Evolutionary conservation across 768 basidiomycete genomes (phyloP).

Genomic region (Mycena albidolilacea): DNA sequence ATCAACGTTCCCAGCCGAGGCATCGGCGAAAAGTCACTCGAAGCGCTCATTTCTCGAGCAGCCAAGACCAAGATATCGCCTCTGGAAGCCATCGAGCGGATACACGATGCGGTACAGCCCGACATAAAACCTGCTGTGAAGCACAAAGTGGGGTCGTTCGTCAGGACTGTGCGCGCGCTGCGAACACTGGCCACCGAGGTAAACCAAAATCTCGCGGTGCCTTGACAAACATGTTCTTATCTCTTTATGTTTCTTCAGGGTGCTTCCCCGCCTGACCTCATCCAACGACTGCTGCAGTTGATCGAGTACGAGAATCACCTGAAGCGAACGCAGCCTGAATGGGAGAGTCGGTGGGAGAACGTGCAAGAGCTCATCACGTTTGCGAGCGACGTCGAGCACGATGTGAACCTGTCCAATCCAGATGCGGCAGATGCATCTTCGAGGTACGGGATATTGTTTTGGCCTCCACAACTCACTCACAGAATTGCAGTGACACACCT

Average conservation of each 20-base stretch:
- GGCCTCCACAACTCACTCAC: background rate
- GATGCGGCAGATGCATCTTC: conserved; percentile 21
- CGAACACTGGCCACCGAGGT: conserved; percentile 71
- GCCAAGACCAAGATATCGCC: conserved; percentile 66
- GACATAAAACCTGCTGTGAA: conserved; percentile 79
- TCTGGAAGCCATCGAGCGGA: conserved; percentile 73
- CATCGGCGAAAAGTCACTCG: conserved; percentile 85
- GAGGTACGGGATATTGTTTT: conserved; percentile 5
- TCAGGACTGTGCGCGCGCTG: conserved; percentile 68
- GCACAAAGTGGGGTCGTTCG: conserved; percentile 73
- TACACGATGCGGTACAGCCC: conserved; percentile 70
- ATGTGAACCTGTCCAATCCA: conserved; percentile 42
- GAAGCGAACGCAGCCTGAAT: conserved; percentile 79
- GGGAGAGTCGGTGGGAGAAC: conserved; percentile 87
- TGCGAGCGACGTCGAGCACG: conserved; percentile 69
- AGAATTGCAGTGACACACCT: conserved; percentile 62
- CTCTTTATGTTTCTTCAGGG: conserved; percentile 57
- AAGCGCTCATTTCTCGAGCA: conserved; percentile 70
- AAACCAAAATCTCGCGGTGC: background rate
- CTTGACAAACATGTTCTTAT: background rate
- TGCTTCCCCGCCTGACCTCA: conserved; percentile 72
- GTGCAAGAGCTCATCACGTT: conserved; percentile 88
- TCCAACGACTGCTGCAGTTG: conserved; percentile 68
- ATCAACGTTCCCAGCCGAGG: conserved; percentile 81
- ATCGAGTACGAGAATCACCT: conserved; percentile 80